phyloP scores from a whole-genome alignment of 2,329 filamentous ascomycete genomes.

The Botryosphaeria dothidea region DNA sequence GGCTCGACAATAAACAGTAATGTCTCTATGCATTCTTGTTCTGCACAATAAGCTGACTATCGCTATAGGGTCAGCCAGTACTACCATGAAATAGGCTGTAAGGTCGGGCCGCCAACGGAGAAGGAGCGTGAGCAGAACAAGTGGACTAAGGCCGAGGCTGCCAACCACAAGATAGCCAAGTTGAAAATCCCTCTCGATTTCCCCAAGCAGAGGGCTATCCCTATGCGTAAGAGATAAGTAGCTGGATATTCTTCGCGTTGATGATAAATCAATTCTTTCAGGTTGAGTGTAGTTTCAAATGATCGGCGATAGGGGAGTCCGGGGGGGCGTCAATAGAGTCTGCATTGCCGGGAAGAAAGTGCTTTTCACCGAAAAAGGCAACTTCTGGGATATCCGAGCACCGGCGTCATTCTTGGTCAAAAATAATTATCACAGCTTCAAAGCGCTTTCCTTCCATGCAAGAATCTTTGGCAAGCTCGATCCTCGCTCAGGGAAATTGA shows the following conservation, averaged over 20 bases:
- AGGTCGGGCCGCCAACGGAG: conserved; percentile 52
- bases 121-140: conserved; percentile 53
- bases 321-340: neutral
- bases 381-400: conserved; percentile 4
- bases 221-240: conserved; percentile 26
- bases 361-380: conserved; percentile 10
- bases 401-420: neutral
- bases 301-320: neutral
- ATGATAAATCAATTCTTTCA: neutral
- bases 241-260: neutral
- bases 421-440: neutral
- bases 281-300: neutral
- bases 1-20: conserved; percentile 67
- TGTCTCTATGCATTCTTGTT: conserved; percentile 19
- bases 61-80: conserved; percentile 61
- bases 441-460: neutral
- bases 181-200: conserved; percentile 80
- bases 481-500: neutral
- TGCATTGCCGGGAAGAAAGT: neutral
- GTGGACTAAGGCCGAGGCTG: conserved; percentile 61
- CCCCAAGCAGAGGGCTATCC: conserved; percentile 60
- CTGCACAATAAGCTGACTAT: conserved; percentile 21
- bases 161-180: conserved; percentile 65
- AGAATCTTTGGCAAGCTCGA: neutral
- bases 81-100: conserved; percentile 74